Conservation (phyloP, 441 rosid genomes). For the Populus hybrid region DNA sequence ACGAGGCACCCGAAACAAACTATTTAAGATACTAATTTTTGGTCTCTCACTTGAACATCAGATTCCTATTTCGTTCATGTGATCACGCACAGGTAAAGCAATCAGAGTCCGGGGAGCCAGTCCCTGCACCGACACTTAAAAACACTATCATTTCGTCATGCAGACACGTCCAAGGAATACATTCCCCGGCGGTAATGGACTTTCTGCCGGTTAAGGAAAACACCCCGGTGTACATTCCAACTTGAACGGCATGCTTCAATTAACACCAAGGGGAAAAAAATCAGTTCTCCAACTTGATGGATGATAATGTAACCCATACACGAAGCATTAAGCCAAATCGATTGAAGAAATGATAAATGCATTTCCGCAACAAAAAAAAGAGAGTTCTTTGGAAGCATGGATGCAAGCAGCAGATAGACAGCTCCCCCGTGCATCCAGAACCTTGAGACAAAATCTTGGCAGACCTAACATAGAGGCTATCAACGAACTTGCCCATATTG, state of each 20-base stretch:
- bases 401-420: not conserved
- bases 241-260: no score
- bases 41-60: no score
- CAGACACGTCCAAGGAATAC: no score
- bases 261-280: not conserved
- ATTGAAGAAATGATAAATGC: not conserved
- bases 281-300: not conserved
- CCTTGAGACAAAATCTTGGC: conserved; percentile 76
- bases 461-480: conserved; percentile 84
- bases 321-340: not conserved
- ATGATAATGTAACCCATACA: not conserved
- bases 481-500: conserved; percentile 87
- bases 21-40: no score
- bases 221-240: not conserved
- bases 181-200: no score
- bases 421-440: not conserved
- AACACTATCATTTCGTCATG: no score
- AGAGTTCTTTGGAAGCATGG: not conserved
- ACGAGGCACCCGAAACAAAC: no score
- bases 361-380: not conserved
- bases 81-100: no score
- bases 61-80: no score
- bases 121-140: no score
- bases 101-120: no score
- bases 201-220: not conserved